Percentiles rank a stretch among this genome's conserved stretches.
Evolutionary conservation across 2,329 filamentous ascomycete species (phyloP).

Genomic region (Daldinia sp.): DNA sequence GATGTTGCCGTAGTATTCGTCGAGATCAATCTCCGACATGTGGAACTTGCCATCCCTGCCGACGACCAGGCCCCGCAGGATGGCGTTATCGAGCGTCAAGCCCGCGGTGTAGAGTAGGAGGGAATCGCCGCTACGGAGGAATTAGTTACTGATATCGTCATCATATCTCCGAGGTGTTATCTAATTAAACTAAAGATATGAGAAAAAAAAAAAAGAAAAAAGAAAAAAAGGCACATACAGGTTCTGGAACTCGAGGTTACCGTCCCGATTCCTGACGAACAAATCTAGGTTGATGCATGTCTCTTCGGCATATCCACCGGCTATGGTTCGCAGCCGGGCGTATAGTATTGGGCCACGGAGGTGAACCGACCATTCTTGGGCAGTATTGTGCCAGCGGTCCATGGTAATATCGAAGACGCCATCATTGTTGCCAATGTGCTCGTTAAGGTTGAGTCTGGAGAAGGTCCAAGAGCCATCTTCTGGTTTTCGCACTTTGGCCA

Average conservation of each 20-base stretch:
- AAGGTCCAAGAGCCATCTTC: slow-evolving; percentile 33
- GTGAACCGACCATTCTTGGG: slow-evolving; percentile 29
- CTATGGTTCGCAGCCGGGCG: slow-evolving; percentile 25
- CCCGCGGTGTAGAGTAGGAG: slow-evolving; percentile 33
- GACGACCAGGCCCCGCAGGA: slow-evolving; percentile 29
- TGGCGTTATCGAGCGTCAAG: slow-evolving; percentile 24
- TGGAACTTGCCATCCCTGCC: slow-evolving; percentile 35
- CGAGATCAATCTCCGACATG: slow-evolving; percentile 33
- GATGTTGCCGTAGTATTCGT: slow-evolving; percentile 39
- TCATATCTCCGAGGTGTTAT: not conserved
- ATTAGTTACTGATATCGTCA: slow-evolving; percentile 19
- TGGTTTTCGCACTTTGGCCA: slow-evolving; percentile 28
- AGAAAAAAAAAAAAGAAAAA: not conserved
- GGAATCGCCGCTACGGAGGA: slow-evolving; percentile 28
- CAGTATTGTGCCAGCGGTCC: slow-evolving; percentile 30
- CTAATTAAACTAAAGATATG: not conserved
- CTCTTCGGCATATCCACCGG: slow-evolving; percentile 27
- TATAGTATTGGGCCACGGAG: slow-evolving; percentile 29
- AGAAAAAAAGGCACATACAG: slow-evolving; percentile 24
- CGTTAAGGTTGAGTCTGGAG: slow-evolving; percentile 36
- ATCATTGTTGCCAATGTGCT: slow-evolving; percentile 37
- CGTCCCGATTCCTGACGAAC: slow-evolving; percentile 37
- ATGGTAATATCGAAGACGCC: slow-evolving; percentile 32
- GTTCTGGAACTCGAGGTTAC: slow-evolving; percentile 34
- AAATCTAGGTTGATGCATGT: slow-evolving; percentile 35